These are phyloP conservation scores for Tetrastigma voinierianum DNA, from an alignment of 164 flowering plant species.

Conservation along the genomic window DNA sequence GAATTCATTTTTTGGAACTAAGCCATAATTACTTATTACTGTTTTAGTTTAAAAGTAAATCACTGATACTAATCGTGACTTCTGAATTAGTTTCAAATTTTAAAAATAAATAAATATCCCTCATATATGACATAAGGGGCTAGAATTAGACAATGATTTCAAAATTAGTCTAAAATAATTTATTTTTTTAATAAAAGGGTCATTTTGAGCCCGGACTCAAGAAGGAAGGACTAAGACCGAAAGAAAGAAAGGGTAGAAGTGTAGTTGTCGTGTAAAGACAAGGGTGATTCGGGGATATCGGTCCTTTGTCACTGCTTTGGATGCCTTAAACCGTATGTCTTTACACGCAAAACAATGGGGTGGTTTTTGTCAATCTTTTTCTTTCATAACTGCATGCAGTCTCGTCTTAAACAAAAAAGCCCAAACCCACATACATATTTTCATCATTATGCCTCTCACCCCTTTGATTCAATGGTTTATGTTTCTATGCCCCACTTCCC, in stretches of 20 bases:
- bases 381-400: slow-evolving; percentile 14
- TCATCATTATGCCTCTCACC: slow-evolving; percentile 15
- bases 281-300: slow-evolving; percentile 9
- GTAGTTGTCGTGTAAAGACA: neutral
- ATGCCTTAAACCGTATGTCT: slow-evolving; percentile 19
- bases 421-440: slow-evolving; percentile 9
- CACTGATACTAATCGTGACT: no score
- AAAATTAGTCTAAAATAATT: no score
- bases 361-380: neutral
- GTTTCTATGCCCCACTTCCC: no score
- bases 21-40: no score
- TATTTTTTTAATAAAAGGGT: no score
- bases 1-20: no score
- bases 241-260: slow-evolving; percentile 1
- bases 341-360: slow-evolving; percentile 28
- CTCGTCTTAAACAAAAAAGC: slow-evolving; percentile 15
- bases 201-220: no score
- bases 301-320: slow-evolving; percentile 25
- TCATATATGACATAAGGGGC: no score
- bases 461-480: neutral
- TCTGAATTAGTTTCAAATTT: no score
- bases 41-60: no score
- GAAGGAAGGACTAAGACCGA: neutral
- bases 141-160: no score
- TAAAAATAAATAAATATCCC: no score